Conservation (phyloP, 2,329 filamentous ascomycete species). For the Dryadomyces sulphureus region DNA sequence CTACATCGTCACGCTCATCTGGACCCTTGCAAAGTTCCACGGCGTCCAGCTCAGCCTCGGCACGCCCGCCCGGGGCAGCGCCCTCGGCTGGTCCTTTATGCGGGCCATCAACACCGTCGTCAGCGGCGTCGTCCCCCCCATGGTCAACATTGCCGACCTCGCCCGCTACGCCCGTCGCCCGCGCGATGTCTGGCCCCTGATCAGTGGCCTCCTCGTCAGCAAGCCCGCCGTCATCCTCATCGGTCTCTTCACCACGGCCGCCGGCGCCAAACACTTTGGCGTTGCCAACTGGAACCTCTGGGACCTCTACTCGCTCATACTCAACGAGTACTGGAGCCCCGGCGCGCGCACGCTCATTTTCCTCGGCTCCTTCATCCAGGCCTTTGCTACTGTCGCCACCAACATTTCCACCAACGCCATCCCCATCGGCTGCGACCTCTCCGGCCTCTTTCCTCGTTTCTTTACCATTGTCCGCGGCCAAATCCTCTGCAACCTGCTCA, state of each 20-base stretch:
- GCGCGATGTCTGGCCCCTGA: slow-evolving; percentile 14
- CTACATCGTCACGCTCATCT: slow-evolving; percentile 11
- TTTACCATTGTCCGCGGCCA: slow-evolving; percentile 20
- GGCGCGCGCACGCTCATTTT: slow-evolving; percentile 10
- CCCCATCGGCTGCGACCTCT: slow-evolving; percentile 21
- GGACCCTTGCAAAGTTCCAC: slow-evolving; percentile 23
- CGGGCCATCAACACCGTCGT: slow-evolving; percentile 16
- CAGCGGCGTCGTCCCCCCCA: slow-evolving; percentile 11
- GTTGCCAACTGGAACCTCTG: slow-evolving; percentile 14
- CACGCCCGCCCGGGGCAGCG: not conserved
- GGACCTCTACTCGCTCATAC: slow-evolving; percentile 11
- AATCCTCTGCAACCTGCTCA: slow-evolving; percentile 7
- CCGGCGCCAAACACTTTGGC: slow-evolving; percentile 25
- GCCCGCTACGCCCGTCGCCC: slow-evolving; percentile 10
- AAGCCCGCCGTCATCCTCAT: slow-evolving; percentile 25
- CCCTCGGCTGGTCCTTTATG: slow-evolving; percentile 15
- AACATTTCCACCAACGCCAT: slow-evolving; percentile 18
- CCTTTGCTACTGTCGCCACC: slow-evolving; percentile 11
- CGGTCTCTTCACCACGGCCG: slow-evolving; percentile 25
- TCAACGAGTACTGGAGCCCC: slow-evolving; percentile 9
- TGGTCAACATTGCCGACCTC: slow-evolving; percentile 4
- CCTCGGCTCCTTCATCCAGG: slow-evolving; percentile 10
- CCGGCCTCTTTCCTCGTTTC: slow-evolving; percentile 18
- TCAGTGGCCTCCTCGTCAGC: slow-evolving; percentile 25
- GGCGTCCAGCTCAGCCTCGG: slow-evolving; percentile 15